Evolutionary conservation across 768 basidiomycete genomes (phyloP), one percentile per base, ranked within the genome.

Genomic region (Rhizopogon sp.): DNA sequence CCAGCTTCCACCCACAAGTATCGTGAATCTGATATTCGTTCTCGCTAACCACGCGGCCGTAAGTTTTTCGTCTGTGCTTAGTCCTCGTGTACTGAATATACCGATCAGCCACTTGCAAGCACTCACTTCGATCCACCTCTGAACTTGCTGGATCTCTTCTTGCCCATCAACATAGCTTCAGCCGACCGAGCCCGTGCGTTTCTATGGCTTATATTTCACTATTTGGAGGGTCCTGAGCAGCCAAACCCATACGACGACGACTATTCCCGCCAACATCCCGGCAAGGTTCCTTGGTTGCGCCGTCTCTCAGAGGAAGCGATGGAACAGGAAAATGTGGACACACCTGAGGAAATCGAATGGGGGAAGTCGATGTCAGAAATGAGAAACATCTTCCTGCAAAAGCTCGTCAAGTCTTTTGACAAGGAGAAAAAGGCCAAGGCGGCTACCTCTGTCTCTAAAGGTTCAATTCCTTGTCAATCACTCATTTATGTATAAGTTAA

Each of bases 21-120:
- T 94, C 17, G 88, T 91, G 52, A 93, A 94, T 66, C 75, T 93
- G 43, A 80, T 95, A 45, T 95, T 95, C 64, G 82, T 92, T 43
- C 77, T 95, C 44, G 80, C 88, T 29, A 87, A 84, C 62, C 88
- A 91, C 62, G 83, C 88, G 45, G 79, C 82, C 31, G 90, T 93
- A 71, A 66, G 82, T 77, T 33, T 47, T 59, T 53, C 28, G 44
- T 22, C 35, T 22, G 46, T 41, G 45, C 52, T 57, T 55, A 35
- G 50, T 56, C 55, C 43, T 43, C 53, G 33, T 43, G 42, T 50
- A 53, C 47, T 53, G 58, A 53, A 39, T 53, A 56, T 46, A 59
- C 46, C 49, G 39, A 29, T 50, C 13, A 86, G 84, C 83, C 84
- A 39, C 73, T 85, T 43, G 78, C 84, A 22, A 72, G 74, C 54